phyloP scores from a whole-genome alignment of 495 filamentous ascomycete species.

The Lepraria neglecta region DNA sequence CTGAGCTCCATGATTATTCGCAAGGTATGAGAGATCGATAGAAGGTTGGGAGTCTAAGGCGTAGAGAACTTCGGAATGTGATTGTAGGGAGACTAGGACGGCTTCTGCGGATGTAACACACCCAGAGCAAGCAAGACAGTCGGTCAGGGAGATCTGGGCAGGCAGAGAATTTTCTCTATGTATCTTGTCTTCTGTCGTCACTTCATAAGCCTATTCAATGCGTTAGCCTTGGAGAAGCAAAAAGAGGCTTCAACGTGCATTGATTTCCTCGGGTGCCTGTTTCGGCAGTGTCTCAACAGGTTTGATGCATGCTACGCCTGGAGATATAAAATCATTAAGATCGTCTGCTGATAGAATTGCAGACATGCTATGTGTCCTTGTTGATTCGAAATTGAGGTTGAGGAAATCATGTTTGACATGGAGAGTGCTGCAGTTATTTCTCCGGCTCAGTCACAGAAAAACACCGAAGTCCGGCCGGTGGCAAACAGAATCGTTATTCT shows the following conservation, averaged over 20 bases:
- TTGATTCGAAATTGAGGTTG: no score
- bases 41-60: conserved; percentile 65
- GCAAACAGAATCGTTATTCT: conserved; percentile 2
- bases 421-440: neutral
- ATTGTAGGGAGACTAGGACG: conserved; percentile 86
- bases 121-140: conserved; percentile 94
- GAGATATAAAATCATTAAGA: conserved; percentile 97
- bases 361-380: conserved; percentile 23
- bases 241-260: conserved; percentile 13
- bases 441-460: neutral
- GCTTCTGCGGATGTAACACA: conserved; percentile 97
- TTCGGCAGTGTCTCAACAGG: conserved; percentile 82
- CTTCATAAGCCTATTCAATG: conserved; percentile 62
- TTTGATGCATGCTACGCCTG: conserved; percentile 96
- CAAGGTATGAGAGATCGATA: conserved; percentile 26
- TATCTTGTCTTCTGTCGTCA: conserved; percentile 81
- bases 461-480: conserved; percentile 13
- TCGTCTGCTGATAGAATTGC: conserved; percentile 95
- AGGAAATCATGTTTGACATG: neutral
- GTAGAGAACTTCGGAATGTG: conserved; percentile 80
- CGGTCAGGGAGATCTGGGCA: conserved; percentile 90
- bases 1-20: conserved; percentile 29
- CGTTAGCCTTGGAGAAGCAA: conserved; percentile 16
- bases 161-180: conserved; percentile 49
- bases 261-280: conserved; percentile 35